Percentiles rank a stretch among this genome's conserved stretches.
phyloP scores from a whole-genome alignment of 179 eudicot species.

The Pouteria campechiana region DNA sequence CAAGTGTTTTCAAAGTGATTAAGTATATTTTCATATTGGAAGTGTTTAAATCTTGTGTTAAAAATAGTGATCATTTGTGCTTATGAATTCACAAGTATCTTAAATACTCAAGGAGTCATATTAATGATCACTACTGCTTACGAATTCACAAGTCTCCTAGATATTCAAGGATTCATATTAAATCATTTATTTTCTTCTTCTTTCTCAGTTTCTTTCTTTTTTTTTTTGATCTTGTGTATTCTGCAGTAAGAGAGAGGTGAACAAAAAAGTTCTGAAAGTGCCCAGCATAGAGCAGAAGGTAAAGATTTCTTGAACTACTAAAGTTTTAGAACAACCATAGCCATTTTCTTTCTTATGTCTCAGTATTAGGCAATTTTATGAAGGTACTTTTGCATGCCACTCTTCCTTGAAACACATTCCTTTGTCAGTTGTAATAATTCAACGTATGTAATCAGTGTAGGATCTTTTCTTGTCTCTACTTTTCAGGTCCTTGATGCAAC shows the following conservation, averaged over 20 bases:
- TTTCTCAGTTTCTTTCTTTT: conserved; percentile 14
- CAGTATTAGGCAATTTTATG: neutral
- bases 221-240: too few species aligned
- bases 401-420: too few species aligned
- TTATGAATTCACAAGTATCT: too few species aligned
- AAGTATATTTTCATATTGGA: neutral
- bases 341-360: neutral
- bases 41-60: neutral
- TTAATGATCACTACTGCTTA: too few species aligned
- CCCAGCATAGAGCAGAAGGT: conserved; percentile 95
- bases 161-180: neutral
- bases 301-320: conserved; percentile 1
- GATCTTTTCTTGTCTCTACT: neutral
- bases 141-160: too few species aligned
- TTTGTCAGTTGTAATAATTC: too few species aligned
- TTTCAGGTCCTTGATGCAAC: conserved; percentile 89
- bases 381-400: neutral
- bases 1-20: neutral
- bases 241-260: conserved; percentile 95
- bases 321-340: too few species aligned
- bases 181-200: neutral
- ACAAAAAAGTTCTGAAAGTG: conserved; percentile 96
- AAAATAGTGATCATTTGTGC: neutral
- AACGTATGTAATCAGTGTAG: neutral
- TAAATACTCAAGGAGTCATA: too few species aligned